A percentile compares a stretch with the other conserved stretches of the same genome.
phyloP scores from a whole-genome alignment of 78 protist species.

The slime mould (Dictyostelium discoideum) region dicty_2.7 NC_007090.3:785501-786000 shows the following conservation, averaged over 20 bases:
- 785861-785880: too few relatives aligned
- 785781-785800: neutral
- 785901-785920: too few relatives aligned
- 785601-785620: conserved; percentile 39
- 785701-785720: conserved; percentile 17
- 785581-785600: conserved; percentile 7
- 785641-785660: neutral
- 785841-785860: too few relatives aligned
- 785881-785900: too few relatives aligned
- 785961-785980: neutral
- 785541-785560: neutral
- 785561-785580: neutral
- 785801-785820: neutral
- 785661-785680: conserved; percentile 18
- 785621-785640: conserved; percentile 15
- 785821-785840: too few relatives aligned
- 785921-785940: neutral
- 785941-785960: neutral
- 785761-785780: conserved; percentile 11
- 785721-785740: conserved; percentile 16
- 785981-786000: too few relatives aligned
- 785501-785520: conserved; percentile 52
- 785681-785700: conserved; percentile 1
- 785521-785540: neutral
- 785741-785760: conserved; percentile 45